These are phyloP conservation scores for Iris pallida DNA, from an alignment of 116 monocot genomes.

Conservation along the genomic window DNA sequence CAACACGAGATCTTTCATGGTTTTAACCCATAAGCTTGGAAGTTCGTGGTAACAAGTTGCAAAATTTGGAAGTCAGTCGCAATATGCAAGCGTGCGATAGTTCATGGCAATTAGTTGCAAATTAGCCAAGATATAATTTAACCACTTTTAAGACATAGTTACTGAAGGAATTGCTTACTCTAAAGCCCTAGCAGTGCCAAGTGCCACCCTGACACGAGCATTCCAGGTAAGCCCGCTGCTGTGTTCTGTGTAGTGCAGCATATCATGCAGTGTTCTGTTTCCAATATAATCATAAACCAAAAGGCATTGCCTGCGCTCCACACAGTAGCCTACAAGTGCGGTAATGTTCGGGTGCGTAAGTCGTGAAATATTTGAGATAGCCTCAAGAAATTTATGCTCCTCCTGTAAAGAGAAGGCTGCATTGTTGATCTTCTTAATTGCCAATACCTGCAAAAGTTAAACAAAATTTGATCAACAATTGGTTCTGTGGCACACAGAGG, in stretches of 20 bases:
- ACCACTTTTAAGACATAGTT: background rate
- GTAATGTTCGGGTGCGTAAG: conserved; percentile 73
- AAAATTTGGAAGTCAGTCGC: background rate
- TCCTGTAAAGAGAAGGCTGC: conserved; percentile 71
- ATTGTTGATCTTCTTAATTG: conserved; percentile 81
- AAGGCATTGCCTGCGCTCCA: conserved; percentile 74
- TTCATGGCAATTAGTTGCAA: background rate
- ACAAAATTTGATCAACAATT: background rate
- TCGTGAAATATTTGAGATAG: conserved; percentile 74
- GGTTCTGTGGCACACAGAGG: background rate
- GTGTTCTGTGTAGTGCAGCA: conserved; percentile 59
- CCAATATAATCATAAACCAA: conserved; percentile 72
- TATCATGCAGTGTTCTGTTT: conserved; percentile 80
- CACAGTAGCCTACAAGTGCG: conserved; percentile 65
- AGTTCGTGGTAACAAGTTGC: too few species aligned
- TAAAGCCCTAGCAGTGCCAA: conserved; percentile 78
- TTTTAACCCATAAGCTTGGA: too few species aligned
- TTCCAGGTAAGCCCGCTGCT: conserved; percentile 62
- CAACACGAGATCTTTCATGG: too few species aligned
- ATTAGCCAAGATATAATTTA: too few species aligned
- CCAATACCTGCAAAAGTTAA: conserved; percentile 60
- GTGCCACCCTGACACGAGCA: conserved; percentile 70
- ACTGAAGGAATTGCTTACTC: conserved; percentile 40
- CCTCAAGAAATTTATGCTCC: conserved; percentile 86
- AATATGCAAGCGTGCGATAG: background rate